A percentile compares a stretch with the other conserved stretches of the same genome.
Evolutionary conservation across 805 yeast genomes (phyloP).

Genomic region (Zygosaccharomyces bailii): DNA sequence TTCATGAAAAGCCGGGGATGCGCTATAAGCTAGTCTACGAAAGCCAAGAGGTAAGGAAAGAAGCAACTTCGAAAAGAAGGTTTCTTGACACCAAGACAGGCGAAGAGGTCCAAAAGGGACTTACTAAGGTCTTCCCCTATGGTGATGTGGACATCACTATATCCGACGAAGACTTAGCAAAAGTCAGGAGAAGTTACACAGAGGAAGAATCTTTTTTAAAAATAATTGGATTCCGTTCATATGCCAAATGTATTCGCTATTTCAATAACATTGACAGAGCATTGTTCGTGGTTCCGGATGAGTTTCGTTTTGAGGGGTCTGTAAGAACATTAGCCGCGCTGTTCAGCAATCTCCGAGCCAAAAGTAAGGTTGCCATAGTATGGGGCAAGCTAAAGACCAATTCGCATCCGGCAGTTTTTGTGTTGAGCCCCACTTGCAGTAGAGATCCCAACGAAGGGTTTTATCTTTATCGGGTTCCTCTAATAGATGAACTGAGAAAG

Average conservation of each 20-base stretch:
- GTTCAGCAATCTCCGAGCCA: conserved; percentile 53
- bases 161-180: conserved; percentile 37
- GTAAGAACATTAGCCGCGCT: conserved; percentile 62
- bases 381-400: conserved; percentile 63
- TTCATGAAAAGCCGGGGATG: conserved; percentile 50
- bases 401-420: conserved; percentile 54
- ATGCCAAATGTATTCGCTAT: conserved; percentile 42
- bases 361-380: conserved; percentile 57
- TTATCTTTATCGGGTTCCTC: conserved; percentile 65
- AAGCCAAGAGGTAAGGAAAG: conserved; percentile 47
- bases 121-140: conserved; percentile 40
- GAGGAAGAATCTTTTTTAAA: conserved; percentile 49
- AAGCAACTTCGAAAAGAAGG: conserved; percentile 48
- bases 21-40: conserved; percentile 50
- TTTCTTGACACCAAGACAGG: conserved; percentile 43
- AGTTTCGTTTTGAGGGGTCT: conserved; percentile 58
- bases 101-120: conserved; percentile 38
- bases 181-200: conserved; percentile 36
- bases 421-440: conserved; percentile 52
- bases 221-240: conserved; percentile 62
- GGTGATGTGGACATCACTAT: conserved; percentile 47
- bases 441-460: conserved; percentile 58
- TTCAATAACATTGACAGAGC: conserved; percentile 54
- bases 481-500: conserved; percentile 67
- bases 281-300: conserved; percentile 65